phyloP scores from a whole-genome alignment of 768 basidiomycete genomes.

The Pholiota conissans region DNA sequence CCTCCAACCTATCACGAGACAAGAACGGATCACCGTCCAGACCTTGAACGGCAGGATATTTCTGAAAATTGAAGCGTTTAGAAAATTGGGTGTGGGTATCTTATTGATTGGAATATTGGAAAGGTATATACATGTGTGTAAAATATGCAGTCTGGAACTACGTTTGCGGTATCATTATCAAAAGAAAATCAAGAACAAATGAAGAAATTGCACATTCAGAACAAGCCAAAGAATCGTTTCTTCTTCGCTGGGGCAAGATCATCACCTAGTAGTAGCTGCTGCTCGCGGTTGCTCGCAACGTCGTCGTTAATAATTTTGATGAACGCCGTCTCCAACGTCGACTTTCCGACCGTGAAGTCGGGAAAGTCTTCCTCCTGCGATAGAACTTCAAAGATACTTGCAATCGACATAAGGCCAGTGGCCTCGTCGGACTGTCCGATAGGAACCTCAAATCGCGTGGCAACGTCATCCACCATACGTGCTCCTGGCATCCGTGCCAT shows the following conservation, averaged over 20 bases:
- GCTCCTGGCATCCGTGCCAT: slow-evolving; percentile 63
- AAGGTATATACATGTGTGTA: background rate
- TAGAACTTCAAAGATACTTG: slow-evolving; percentile 57
- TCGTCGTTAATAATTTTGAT: slow-evolving; percentile 64
- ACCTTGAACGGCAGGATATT: no score
- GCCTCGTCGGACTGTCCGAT: slow-evolving; percentile 33
- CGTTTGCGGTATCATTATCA: background rate
- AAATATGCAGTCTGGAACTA: background rate
- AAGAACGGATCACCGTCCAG: background rate
- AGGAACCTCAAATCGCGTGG: slow-evolving; percentile 75
- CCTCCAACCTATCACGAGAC: background rate
- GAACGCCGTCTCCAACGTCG: slow-evolving; percentile 71
- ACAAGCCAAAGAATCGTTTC: background rate
- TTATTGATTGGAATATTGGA: background rate
- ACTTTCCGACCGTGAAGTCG: slow-evolving; percentile 71
- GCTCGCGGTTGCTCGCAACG: background rate
- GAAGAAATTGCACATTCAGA: background rate
- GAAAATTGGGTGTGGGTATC: background rate
- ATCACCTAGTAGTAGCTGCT: background rate
- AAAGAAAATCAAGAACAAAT: background rate
- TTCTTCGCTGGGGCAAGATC: slow-evolving; percentile 28
- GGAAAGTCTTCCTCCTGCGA: slow-evolving; percentile 52
- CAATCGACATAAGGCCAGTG: slow-evolving; percentile 41
- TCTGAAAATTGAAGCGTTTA: no score
- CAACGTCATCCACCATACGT: slow-evolving; percentile 69